Percentiles rank a stretch among this genome's conserved stretches.
Conservation (phyloP, 169 alveolate species). For the Plasmodium falciparum region DNA sequence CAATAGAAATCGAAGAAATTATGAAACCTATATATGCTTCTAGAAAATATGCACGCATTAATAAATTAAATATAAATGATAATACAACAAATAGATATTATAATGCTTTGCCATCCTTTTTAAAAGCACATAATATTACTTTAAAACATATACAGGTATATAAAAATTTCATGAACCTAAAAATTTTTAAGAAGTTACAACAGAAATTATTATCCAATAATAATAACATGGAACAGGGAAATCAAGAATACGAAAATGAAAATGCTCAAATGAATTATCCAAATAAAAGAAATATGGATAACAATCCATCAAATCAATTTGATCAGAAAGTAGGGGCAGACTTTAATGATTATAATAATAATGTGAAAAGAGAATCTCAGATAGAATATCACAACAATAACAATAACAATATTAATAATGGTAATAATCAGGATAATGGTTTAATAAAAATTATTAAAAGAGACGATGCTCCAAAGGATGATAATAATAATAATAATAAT, state of each 20-base stretch:
- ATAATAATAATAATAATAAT: slow-evolving; percentile 23
- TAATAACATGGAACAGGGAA: slow-evolving; percentile 22
- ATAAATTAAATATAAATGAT: slow-evolving; percentile 68
- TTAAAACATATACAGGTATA: slow-evolving; percentile 72
- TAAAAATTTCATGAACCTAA: slow-evolving; percentile 72
- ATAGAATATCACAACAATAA: slow-evolving; percentile 19
- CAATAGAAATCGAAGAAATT: slow-evolving; percentile 80
- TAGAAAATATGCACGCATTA: slow-evolving; percentile 73
- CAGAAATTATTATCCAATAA: slow-evolving; percentile 38
- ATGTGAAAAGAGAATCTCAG: no score
- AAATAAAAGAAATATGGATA: slow-evolving; percentile 22
- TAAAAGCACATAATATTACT: slow-evolving; percentile 74
- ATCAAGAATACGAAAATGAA: slow-evolving; percentile 22
- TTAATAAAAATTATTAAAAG: slow-evolving; percentile 10
- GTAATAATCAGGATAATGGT: slow-evolving; percentile 19
- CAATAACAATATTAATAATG: slow-evolving; percentile 19
- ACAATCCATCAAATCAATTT: background rate
- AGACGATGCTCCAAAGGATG: slow-evolving; percentile 21
- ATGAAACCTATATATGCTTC: slow-evolving; percentile 77
- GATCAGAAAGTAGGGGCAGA: no score
- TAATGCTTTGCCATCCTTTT: slow-evolving; percentile 56
- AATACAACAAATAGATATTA: slow-evolving; percentile 60
- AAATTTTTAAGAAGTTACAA: slow-evolving; percentile 51
- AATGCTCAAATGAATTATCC: background rate
- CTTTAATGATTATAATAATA: no score